Base-by-base conservation (phyloP, 108 stramenopile species). In the Schizochytrium sp. region DNA sequence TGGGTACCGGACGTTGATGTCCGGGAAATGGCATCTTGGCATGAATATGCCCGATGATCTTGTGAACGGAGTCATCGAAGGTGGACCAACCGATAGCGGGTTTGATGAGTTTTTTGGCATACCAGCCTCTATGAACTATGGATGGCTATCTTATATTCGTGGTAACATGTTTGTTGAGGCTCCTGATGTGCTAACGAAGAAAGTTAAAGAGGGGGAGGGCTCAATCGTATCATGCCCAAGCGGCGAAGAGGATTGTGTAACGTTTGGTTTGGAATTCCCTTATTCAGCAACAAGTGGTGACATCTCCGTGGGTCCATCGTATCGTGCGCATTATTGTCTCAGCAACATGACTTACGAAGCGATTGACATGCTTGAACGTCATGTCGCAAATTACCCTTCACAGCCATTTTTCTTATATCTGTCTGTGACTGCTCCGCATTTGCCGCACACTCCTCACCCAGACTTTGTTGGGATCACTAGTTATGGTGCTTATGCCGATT, bases 321-420 rank as follows among this genome's bases (percentile, higher is more conserved):
- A 44, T 69, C 64, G 64, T 7, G 64, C 64, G 44, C 42, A 69
- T 0, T 69, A 69, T 44, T 69, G 64, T 44, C 12, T 69, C 19
- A 44, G 42, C 64, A 69, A 69, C 64, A 69, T 69, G 8, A 69
- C 64, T 12, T 8, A 38, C 40, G 64, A 69, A 44, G 64, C 64
- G 12, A 69, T 69, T 12, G 5, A 15, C 19, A 69, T 69, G 64
- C 40, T 69, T 44, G 64, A 69, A 44, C 40, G 19, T 12, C 64
- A 69, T 38, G 28, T 28, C 28, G 28, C 28, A 7, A 15, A 38
- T 8, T 38, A 8, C 3, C 8, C 40, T 44, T 44, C 8, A 38
- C 42, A 7, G 28, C 64, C 64, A 1, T 69, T 69, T 69, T 69
- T 69, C 28, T 5, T 69, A 7, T 69, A 69, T 44, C 28, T 69